These are phyloP conservation scores for Penicillium italicum DNA, from an alignment of 2,329 filamentous ascomycete species.

Conservation along the genomic window DNA sequence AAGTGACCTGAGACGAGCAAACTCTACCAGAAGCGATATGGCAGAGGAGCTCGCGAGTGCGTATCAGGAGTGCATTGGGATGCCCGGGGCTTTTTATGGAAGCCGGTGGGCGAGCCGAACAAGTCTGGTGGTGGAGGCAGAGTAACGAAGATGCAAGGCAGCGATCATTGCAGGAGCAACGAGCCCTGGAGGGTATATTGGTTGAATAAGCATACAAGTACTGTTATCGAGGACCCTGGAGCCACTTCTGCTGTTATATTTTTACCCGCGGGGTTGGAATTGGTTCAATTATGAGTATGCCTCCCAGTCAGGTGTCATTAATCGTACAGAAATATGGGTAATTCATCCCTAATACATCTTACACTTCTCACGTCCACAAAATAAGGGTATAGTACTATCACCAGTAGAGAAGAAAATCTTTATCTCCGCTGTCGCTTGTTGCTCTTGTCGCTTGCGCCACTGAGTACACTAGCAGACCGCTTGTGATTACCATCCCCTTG, in stretches of 20 bases:
- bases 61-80: slow-evolving; percentile 27
- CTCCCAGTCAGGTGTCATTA: slow-evolving; percentile 27
- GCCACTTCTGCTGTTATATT: slow-evolving; percentile 14
- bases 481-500: slow-evolving; percentile 52
- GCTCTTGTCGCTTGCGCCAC: slow-evolving; percentile 61
- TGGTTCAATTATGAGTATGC: slow-evolving; percentile 13
- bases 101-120: slow-evolving; percentile 25
- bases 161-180: not conserved
- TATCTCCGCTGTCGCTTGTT: slow-evolving; percentile 50
- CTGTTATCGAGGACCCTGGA: not conserved
- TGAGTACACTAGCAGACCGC: slow-evolving; percentile 78
- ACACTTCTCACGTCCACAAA: slow-evolving; percentile 5
- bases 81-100: slow-evolving; percentile 25
- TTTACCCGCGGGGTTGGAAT: slow-evolving; percentile 13
- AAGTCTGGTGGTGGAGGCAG: slow-evolving; percentile 15
- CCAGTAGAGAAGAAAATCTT: not conserved
- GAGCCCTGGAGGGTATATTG: not conserved
- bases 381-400: not conserved
- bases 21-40: slow-evolving; percentile 15
- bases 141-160: not conserved
- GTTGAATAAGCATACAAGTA: not conserved
- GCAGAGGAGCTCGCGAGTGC: slow-evolving; percentile 21
- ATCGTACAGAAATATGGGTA: slow-evolving; percentile 33
- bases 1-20: slow-evolving; percentile 9
- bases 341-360: slow-evolving; percentile 15